Base-by-base conservation (phyloP, 164 flowering plant genomes). In the Akebia trifoliata region DNA sequence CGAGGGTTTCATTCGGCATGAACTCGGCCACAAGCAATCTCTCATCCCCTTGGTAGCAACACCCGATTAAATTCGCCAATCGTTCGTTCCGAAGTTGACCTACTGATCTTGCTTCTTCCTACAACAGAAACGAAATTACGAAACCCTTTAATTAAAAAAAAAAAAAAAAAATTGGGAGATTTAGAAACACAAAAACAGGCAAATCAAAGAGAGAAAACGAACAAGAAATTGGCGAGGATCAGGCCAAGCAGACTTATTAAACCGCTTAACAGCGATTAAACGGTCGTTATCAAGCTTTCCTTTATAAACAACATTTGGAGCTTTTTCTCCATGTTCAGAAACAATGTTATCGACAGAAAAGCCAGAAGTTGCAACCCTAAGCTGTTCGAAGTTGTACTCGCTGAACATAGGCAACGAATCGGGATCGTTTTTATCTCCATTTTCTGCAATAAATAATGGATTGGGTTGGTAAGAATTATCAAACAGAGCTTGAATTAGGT, bases 271-370 rank as follows among this genome's bases (percentile, higher is more conserved):
- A 20, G 98, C 98, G 68, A 92, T 66, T 77, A 65, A 76, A 5
- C 82, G 76, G 53, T 75, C 82, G 39, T 73, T 57, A 0, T 79
- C 74, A 8, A 89, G 83, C 65, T 62, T 68, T 35, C 95, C 96
- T 71, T 69, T 78, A 68, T 89, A 92, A 28, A 92, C 98, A 32
- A 92, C 82, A 61, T 92, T 92, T 1, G 98, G 98, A 59, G 96
- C 91, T 67, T 89, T 92, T 72, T 81, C 95, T 20, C 96, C 96
- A 59, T 89, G 96, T 76, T 92, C 98, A 17, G 96, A 92, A 5
- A 92, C 98, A 26, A 92, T 85, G 69, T 78, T 83, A 6, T 89
- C 98, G 8, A 73, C 62, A 1, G 87, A 74, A 56, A 92, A 92
- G 3, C 86, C 91, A 24, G 65, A 38, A 1, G 96, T 85, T 34